Conservation (phyloP, 139 green algal species). For the Tetratostichococcus sp. region DNA sequence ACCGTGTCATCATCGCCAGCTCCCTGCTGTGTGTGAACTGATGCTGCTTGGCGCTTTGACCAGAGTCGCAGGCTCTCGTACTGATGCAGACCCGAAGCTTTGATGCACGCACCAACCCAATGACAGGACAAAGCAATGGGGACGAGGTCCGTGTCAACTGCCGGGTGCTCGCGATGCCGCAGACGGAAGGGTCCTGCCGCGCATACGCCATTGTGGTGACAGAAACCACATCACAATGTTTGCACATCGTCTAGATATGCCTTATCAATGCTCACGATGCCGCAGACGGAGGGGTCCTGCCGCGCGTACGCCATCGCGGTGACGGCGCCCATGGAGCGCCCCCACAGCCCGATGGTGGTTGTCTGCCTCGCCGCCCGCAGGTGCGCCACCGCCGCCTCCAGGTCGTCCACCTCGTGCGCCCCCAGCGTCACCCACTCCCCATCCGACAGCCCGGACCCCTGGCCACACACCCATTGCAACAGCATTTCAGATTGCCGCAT, state of each 20-base stretch:
- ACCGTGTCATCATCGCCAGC: too few relatives aligned
- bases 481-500: too few relatives aligned
- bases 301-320: conserved; percentile 83
- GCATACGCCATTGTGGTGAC: conserved; percentile 87
- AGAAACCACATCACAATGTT: too few relatives aligned
- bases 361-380: conserved; percentile 45
- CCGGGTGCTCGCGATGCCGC: conserved; percentile 50
- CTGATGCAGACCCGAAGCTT: too few relatives aligned
- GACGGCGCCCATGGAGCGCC: conserved; percentile 92
- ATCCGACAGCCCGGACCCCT: conserved; percentile 85
- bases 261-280: conserved; percentile 60
- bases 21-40: too few relatives aligned
- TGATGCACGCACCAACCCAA: too few relatives aligned
- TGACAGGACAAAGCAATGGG: too few relatives aligned
- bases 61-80: too few relatives aligned
- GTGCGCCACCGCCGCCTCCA: conserved; percentile 59
- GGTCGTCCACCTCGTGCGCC: conserved; percentile 76
- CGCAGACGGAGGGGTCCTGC: conserved; percentile 64
- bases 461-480: not conserved
- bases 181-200: conserved; percentile 61
- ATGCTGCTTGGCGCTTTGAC: too few relatives aligned
- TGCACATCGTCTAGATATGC: too few relatives aligned
- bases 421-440: conserved; percentile 91
- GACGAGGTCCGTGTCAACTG: too few relatives aligned
- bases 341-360: conserved; percentile 87